Evolutionary conservation across 2,329 filamentous ascomycete genomes (phyloP).

Genomic region (Xylariaceae sp.): DNA sequence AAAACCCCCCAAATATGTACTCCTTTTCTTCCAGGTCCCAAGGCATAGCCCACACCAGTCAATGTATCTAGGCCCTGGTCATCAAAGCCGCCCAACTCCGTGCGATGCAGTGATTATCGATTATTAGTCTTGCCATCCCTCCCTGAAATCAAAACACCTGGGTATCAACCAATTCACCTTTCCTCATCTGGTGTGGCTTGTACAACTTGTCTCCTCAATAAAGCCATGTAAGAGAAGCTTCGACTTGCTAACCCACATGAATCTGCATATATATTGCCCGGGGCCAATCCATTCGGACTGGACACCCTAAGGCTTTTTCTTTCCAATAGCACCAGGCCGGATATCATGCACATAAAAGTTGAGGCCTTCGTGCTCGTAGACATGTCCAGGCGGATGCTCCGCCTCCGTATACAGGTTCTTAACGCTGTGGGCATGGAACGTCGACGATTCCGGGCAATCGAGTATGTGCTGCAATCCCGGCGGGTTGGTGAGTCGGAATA

Average conservation of each 20-base stretch:
- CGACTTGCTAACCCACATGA: slow-evolving; percentile 8
- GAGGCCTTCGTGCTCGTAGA: slow-evolving; percentile 61
- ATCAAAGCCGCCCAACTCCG: slow-evolving; percentile 9
- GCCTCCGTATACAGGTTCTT: slow-evolving; percentile 75
- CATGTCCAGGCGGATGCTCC: slow-evolving; percentile 59
- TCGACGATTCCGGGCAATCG: slow-evolving; percentile 67
- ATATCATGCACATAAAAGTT: slow-evolving; percentile 56
- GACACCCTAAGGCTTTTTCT: slow-evolving; percentile 29
- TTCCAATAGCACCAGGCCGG: slow-evolving; percentile 34
- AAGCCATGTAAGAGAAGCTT: slow-evolving; percentile 2
- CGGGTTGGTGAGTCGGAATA: slow-evolving; percentile 89
- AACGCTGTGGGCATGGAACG: slow-evolving; percentile 72
- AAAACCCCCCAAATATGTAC: not conserved
- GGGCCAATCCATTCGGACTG: slow-evolving; percentile 25
- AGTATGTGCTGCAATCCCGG: slow-evolving; percentile 83
- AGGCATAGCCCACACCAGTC: slow-evolving; percentile 3
- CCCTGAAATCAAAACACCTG: not conserved
- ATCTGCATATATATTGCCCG: slow-evolving; percentile 15
- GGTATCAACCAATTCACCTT: slow-evolving; percentile 9
- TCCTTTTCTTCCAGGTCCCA: not conserved
- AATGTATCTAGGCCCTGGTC: slow-evolving; percentile 11
- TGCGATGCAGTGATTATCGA: slow-evolving; percentile 13
- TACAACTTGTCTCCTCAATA: not conserved
- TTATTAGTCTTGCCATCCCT: not conserved
- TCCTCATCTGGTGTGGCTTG: slow-evolving; percentile 1